phyloP scores from a whole-genome alignment of 192 early-diverging fungal species.

The Haplosporangium gracile region DNA sequence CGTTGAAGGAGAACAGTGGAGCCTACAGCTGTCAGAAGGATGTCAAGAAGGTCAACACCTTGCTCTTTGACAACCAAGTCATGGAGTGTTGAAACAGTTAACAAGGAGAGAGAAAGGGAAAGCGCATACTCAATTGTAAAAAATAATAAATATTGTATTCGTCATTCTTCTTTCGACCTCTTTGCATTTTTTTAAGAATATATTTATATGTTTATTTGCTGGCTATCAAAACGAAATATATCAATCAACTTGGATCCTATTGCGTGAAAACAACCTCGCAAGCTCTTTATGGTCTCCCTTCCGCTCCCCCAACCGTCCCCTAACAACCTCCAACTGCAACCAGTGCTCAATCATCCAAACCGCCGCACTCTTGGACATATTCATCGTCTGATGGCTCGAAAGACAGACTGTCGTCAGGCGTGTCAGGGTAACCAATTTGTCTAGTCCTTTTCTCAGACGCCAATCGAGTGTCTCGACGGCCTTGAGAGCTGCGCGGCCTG shows the following conservation, averaged over 20 bases:
- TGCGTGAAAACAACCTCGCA: not conserved
- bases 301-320: not conserved
- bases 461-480: not conserved
- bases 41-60: slow-evolving; percentile 28
- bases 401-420: not conserved
- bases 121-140: not conserved
- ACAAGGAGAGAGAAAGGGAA: not conserved
- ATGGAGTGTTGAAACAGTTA: slow-evolving; percentile 21
- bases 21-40: slow-evolving; percentile 20
- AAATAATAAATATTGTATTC: not conserved
- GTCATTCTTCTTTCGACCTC: not conserved
- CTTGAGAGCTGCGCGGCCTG: not conserved
- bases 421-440: not conserved
- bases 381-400: not conserved
- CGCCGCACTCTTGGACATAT: slow-evolving; percentile 15
- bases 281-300: slow-evolving; percentile 9
- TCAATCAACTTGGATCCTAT: not conserved
- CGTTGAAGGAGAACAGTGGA: not conserved
- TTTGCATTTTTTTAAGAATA: too few species aligned
- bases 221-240: not conserved
- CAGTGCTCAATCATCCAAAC: slow-evolving; percentile 15
- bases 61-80: slow-evolving; percentile 30
- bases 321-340: not conserved
- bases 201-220: not conserved
- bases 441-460: not conserved